Conservation (phyloP, 768 basidiomycete species). For the Xerocomellus amylosporus region DNA sequence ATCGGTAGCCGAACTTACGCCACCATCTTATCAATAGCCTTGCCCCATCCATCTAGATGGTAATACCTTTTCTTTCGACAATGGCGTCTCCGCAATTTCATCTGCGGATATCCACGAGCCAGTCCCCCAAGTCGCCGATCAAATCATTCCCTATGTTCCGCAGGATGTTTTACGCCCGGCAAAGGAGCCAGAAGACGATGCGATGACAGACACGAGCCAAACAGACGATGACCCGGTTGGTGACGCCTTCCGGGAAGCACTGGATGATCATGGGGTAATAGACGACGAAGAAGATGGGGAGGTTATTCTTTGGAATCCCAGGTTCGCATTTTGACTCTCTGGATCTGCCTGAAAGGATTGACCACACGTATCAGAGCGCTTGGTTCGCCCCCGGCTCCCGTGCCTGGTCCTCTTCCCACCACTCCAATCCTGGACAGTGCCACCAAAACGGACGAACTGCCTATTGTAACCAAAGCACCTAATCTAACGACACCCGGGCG, state of each 20-base stretch:
- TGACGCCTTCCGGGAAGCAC: constrained; percentile 56
- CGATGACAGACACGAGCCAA: constrained; percentile 63
- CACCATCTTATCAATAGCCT: constrained; percentile 15
- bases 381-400: constrained; percentile 17
- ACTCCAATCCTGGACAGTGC: constrained; percentile 14
- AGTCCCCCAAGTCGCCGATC: constrained; percentile 10
- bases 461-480: neutral
- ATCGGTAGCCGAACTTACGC: constrained; percentile 13
- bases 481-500: constrained; percentile 18
- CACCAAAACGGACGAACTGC: constrained; percentile 5
- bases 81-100: constrained; percentile 5
- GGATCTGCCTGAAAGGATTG: constrained; percentile 2
- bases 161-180: neutral
- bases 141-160: constrained; percentile 10
- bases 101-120: constrained; percentile 1
- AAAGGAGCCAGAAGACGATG: constrained; percentile 50
- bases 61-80: constrained; percentile 21
- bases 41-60: constrained; percentile 27
- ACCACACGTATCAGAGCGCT: constrained; percentile 12
- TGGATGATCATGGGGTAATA: constrained; percentile 33
- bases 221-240: constrained; percentile 77
- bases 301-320: constrained; percentile 76
- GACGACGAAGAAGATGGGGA: constrained; percentile 56
- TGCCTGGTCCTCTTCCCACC: constrained; percentile 15
- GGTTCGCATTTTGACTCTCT: constrained; percentile 35